These are phyloP conservation scores for Tricholoma hemisulphureum DNA, from an alignment of 768 basidiomycete species.

Conservation along the genomic window DNA sequence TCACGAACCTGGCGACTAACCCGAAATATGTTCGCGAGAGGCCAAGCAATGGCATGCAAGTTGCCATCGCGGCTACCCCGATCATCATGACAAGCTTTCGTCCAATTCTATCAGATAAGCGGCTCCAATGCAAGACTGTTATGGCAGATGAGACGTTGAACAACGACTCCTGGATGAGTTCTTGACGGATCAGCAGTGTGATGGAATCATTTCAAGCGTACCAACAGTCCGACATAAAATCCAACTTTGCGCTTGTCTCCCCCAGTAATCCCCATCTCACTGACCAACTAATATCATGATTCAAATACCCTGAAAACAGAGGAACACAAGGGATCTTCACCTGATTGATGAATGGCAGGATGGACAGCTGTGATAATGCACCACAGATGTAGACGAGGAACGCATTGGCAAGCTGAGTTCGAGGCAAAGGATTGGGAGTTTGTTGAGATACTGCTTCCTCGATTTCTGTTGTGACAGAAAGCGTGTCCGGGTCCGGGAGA, in stretches of 20 bases:
- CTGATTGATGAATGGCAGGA: slow-evolving; percentile 2
- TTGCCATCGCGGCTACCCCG: slow-evolving; percentile 21
- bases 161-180: slow-evolving; percentile 30
- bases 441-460: too few species aligned
- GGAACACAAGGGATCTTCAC: neutral
- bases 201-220: slow-evolving; percentile 15
- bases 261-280: slow-evolving; percentile 40
- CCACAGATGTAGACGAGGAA: neutral
- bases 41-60: slow-evolving; percentile 6
- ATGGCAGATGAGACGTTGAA: slow-evolving; percentile 37
- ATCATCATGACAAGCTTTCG: slow-evolving; percentile 33
- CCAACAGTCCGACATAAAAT: slow-evolving; percentile 46
- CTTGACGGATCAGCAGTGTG: neutral
- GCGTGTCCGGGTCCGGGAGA: too few species aligned
- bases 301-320: neutral
- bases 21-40: slow-evolving; percentile 9
- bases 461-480: too few species aligned
- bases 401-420: neutral
- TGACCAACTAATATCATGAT: slow-evolving; percentile 26
- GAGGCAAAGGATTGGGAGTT: neutral
- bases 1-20: slow-evolving; percentile 18
- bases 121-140: slow-evolving; percentile 33
- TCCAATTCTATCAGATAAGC: slow-evolving; percentile 37
- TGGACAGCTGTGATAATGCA: neutral
- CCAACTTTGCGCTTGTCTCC: slow-evolving; percentile 44